Percentiles rank a stretch among this genome's conserved stretches.
phyloP scores from a whole-genome alignment of 2,329 filamentous ascomycete species.

The Thielaviopsis punctulata region DNA sequence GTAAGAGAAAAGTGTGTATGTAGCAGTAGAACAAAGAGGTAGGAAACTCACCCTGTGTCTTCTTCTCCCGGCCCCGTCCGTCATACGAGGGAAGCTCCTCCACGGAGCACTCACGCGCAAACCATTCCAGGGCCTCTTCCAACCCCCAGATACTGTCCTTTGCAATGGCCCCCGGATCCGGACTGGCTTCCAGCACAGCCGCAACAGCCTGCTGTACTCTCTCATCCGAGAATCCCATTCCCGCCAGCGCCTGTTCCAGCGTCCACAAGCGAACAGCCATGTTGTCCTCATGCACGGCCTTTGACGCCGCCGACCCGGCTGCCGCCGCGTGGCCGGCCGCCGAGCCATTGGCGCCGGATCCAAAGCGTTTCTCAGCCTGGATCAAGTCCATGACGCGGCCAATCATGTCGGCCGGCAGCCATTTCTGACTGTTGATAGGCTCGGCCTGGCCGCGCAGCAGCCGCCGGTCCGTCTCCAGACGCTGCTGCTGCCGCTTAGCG shows the following conservation, averaged over 20 bases:
- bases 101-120: constrained; percentile 56
- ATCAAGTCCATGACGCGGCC: constrained; percentile 61
- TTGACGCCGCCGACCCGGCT: constrained; percentile 34
- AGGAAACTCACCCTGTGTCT: constrained; percentile 19
- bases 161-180: constrained; percentile 36
- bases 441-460: constrained; percentile 67
- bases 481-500: constrained; percentile 54
- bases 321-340: constrained; percentile 29
- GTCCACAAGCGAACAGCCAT: constrained; percentile 70
- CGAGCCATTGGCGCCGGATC: constrained; percentile 16
- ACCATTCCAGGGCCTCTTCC: constrained; percentile 77
- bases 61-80: constrained; percentile 24
- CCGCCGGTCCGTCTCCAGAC: constrained; percentile 71
- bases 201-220: constrained; percentile 47
- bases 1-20: too few species aligned
- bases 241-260: constrained; percentile 53
- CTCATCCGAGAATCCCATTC: constrained; percentile 48
- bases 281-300: constrained; percentile 48
- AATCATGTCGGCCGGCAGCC: constrained; percentile 66
- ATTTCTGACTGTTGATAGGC: constrained; percentile 52
- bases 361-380: constrained; percentile 43
- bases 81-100: constrained; percentile 60
- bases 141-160: constrained; percentile 68
- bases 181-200: constrained; percentile 48
- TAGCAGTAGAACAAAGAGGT: too few species aligned